These are phyloP conservation scores for Colletotrichum lupini DNA, from an alignment of 2,329 filamentous ascomycete genomes.

Conservation along the genomic window DNA sequence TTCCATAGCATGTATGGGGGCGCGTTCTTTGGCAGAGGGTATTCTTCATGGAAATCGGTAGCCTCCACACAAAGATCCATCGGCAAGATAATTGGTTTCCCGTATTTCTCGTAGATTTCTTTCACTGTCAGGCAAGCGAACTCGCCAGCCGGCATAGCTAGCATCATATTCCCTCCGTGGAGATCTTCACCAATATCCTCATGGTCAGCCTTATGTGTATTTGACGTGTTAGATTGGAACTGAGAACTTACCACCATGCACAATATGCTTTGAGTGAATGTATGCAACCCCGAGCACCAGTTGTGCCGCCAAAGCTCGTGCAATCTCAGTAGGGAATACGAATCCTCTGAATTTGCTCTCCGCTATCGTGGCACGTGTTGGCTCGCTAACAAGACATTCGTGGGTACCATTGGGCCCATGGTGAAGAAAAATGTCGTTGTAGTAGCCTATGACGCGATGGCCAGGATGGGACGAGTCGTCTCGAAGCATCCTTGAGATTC, in stretches of 20 bases:
- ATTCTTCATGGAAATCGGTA: background rate
- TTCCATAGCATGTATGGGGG: background rate
- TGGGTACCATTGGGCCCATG: background rate
- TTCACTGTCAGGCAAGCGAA: background rate
- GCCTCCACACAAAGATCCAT: background rate
- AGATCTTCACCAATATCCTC: background rate
- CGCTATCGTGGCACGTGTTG: background rate
- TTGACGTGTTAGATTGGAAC: background rate
- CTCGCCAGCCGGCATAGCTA: background rate
- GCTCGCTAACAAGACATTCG: background rate
- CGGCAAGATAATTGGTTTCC: background rate
- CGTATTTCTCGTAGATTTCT: background rate
- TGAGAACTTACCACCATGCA: background rate
- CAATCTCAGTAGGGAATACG: background rate
- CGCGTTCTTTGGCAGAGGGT: background rate
- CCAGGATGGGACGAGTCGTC: background rate
- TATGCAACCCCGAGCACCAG: background rate
- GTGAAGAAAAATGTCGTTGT: background rate
- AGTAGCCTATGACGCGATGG: background rate
- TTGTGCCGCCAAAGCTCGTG: background rate
- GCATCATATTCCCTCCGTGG: background rate
- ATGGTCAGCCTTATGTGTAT: background rate
- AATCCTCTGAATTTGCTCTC: background rate
- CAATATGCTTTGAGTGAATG: background rate
- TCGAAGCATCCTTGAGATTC: background rate